Conservation (phyloP, 495 filamentous ascomycete genomes). For the Hypoxylon fuscum region DNA sequence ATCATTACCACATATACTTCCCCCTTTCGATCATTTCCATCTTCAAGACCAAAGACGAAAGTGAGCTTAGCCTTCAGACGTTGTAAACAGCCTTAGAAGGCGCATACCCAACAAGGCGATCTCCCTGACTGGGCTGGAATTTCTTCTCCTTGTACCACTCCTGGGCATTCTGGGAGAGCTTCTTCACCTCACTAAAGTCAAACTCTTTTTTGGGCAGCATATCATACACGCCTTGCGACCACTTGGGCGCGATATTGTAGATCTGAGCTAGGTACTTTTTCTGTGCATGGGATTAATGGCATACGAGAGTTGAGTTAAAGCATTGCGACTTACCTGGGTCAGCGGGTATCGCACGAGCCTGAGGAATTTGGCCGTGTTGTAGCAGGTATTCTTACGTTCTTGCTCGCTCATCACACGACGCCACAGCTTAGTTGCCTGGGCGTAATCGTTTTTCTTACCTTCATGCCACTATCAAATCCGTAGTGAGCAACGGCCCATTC, state of each 20-base stretch:
- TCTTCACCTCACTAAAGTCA: constrained; percentile 51
- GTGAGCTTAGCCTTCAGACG: not conserved
- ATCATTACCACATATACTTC: no score
- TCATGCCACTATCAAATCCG: constrained; percentile 51
- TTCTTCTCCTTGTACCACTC: constrained; percentile 55
- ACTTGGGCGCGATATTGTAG: constrained; percentile 60
- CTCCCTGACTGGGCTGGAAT: constrained; percentile 43
- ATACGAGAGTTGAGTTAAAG: no score
- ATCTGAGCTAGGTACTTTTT: constrained; percentile 64
- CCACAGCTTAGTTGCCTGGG: constrained; percentile 61
- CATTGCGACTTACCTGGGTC: constrained; percentile 34
- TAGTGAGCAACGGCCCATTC: not conserved
- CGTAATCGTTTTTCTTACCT: constrained; percentile 62
- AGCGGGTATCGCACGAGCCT: constrained; percentile 44
- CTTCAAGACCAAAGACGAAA: no score
- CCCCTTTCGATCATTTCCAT: no score
- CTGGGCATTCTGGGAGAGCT: constrained; percentile 48
- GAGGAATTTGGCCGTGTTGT: constrained; percentile 58
- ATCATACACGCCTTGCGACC: constrained; percentile 57
- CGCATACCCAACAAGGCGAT: constrained; percentile 23
- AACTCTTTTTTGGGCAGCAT: constrained; percentile 54
- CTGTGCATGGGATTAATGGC: no score
- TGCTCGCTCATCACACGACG: constrained; percentile 55
- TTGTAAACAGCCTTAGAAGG: constrained; percentile 36
- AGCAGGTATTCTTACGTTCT: constrained; percentile 53